A percentile compares a stretch with the other conserved stretches of the same genome.
These are phyloP conservation scores for Populus deltoides DNA, from an alignment of 345 rosid species.

Conservation along the genomic window DNA sequence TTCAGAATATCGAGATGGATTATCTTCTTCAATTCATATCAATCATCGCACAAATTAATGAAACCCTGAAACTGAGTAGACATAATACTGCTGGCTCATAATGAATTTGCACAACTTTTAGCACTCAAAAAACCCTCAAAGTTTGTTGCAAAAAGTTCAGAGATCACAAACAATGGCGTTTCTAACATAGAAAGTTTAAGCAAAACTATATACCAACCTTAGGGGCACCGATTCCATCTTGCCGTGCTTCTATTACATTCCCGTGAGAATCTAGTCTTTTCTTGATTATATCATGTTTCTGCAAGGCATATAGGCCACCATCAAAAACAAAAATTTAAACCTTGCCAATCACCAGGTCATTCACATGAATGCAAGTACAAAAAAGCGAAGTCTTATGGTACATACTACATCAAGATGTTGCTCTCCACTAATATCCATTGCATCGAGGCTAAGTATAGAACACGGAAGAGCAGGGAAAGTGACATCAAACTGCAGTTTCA, in stretches of 20 bases:
- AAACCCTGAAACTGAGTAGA: not conserved
- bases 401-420: constrained; percentile 95
- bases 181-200: not conserved
- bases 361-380: not conserved
- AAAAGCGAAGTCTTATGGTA: constrained; percentile 7
- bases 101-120: not conserved
- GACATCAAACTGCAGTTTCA: constrained; percentile 72
- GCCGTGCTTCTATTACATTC: constrained; percentile 70
- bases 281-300: constrained; percentile 92
- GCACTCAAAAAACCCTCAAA: not conserved
- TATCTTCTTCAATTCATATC: not conserved
- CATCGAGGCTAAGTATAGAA: constrained; percentile 89
- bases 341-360: not conserved
- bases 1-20: not conserved
- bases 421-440: constrained; percentile 97
- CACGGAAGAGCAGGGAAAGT: constrained; percentile 92
- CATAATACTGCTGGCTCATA: not conserved
- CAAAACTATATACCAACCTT: constrained; percentile 52
- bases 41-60: not conserved
- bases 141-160: not conserved
- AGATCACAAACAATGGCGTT: not conserved
- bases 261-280: constrained; percentile 75
- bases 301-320: constrained; percentile 22
- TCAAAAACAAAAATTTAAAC: not conserved
- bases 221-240: constrained; percentile 84